These are phyloP conservation scores for Iris macrosiphon DNA, from an alignment of 106 monocot species.

Conservation along the genomic window DNA sequence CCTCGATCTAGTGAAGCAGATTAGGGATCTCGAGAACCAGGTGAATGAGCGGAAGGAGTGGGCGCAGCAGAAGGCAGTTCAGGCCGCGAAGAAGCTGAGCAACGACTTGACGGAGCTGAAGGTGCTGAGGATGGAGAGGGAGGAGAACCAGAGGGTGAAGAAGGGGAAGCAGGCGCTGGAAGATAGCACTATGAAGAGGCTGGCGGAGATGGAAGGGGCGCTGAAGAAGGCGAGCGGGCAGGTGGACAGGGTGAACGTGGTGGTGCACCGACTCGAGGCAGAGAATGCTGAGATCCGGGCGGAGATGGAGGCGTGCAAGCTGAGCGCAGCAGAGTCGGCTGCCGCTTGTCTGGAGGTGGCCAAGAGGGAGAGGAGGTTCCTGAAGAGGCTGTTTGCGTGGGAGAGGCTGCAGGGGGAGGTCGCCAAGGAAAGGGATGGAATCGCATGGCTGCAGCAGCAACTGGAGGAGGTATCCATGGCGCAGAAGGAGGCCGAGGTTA, in stretches of 20 bases:
- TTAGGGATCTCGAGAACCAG: conserved; percentile 57
- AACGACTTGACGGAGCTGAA: conserved; percentile 61
- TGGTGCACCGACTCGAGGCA: conserved; percentile 45
- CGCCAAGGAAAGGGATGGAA: conserved; percentile 34
- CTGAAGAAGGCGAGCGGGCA: conserved; percentile 71
- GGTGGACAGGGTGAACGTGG: conserved; percentile 77
- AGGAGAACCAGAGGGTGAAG: conserved; percentile 63
- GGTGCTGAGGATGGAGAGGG: conserved; percentile 54
- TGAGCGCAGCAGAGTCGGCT: conserved; percentile 62
- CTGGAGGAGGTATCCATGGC: conserved; percentile 29
- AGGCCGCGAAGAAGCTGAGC: conserved; percentile 83
- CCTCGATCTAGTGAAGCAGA: conserved; percentile 37
- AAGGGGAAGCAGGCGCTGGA: conserved; percentile 68
- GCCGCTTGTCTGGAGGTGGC: conserved; percentile 36
- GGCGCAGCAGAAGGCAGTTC: conserved; percentile 86
- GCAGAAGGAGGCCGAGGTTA: conserved; percentile 49
- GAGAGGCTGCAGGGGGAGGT: conserved; percentile 61
- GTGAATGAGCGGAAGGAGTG: conserved; percentile 82
- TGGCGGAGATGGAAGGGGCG: conserved; percentile 75
- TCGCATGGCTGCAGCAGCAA: conserved; percentile 27
- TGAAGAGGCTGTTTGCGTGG: conserved; percentile 59
- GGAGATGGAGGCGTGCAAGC: conserved; percentile 84
- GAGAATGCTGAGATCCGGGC: conserved; percentile 96
- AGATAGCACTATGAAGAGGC: conserved; percentile 62
- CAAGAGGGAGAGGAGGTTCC: conserved; percentile 56